Base-by-base conservation (phyloP, 208 protist genomes). In the Crithidia bombi region DNA sequence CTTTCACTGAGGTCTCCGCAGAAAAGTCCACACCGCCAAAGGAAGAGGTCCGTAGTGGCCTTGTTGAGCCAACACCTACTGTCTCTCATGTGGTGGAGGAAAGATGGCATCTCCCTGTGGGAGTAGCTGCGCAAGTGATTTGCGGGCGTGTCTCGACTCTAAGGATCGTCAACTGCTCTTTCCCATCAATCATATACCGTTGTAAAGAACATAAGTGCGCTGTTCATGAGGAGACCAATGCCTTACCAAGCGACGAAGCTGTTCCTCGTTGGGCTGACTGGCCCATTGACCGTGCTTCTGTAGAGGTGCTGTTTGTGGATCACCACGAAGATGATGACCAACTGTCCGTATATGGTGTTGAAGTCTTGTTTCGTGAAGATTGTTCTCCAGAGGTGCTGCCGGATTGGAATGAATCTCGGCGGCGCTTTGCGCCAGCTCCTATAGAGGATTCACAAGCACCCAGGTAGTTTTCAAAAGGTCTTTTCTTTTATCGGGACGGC, bases 231-330 rank as follows among this genome's bases (percentile, higher is more conserved):
- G 23, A 28, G 3, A 30, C 32, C 38, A 17, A 14, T 30, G 21
- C 10, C 3, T 41, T 12, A 15, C 25, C 56, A 49, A 35, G 35
- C 6, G 14, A 33, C n/a, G 38, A 33, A 7, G 36, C n/a, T n/a
- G 21, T 21, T 30, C 11, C 10, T 15, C 17, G 7, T 19, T 35
- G 36, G 36, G 25, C 51, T 38, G 50, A 36, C 23, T 21, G 32
- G 30, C 57, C 57, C 2, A 52, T 61, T 44, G 49, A 62, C n/a
- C 39, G 49, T 25, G 35, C 35, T 39, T 52, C 36, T 7, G 19
- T 67, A 41, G 43, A 39, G 5, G 63, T 65, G 36, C 17, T 74
- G n/a, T 66, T 74, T 36, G 68, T 74, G 36, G 68, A 74, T 54
- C 58, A 74, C 39, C 67, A 65, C 28, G 23, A 55, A 12, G 68